phyloP scores from a whole-genome alignment of 805 yeast species.

The Saturnispora serradocipensis region DNA sequence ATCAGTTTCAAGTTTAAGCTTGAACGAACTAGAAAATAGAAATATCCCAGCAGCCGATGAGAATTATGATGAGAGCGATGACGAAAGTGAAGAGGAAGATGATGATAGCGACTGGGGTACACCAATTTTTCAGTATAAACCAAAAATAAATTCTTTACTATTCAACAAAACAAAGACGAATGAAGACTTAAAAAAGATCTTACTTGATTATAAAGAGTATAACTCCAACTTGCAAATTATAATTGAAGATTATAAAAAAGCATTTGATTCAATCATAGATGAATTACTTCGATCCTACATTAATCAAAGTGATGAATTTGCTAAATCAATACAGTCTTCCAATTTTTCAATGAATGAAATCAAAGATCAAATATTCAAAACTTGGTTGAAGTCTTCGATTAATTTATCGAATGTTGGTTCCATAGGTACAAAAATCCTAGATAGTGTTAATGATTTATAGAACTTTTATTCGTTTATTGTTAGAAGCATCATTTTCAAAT shows the following conservation, averaged over 20 bases:
- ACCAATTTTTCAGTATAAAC: background rate
- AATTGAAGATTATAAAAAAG: background rate
- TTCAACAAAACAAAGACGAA: conserved; percentile 1
- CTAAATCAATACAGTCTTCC: background rate
- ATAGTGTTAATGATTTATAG: conserved; percentile 1
- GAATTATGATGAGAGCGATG: conserved; percentile 3
- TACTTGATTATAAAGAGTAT: background rate
- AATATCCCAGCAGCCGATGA: conserved; percentile 8
- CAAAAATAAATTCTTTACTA: conserved; percentile 1
- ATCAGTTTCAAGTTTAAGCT: conserved; percentile 9
- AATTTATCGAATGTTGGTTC: background rate
- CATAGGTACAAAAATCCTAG: background rate
- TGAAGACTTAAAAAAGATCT: background rate
- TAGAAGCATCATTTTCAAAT: background rate
- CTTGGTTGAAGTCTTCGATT: background rate
- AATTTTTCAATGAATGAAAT: background rate
- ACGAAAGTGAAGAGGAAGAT: background rate
- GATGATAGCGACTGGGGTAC: background rate
- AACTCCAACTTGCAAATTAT: background rate
- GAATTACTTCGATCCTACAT: background rate
- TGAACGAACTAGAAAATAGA: background rate
- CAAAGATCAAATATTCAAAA: background rate
- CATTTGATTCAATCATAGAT: conserved; percentile 2
- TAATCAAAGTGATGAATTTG: background rate
- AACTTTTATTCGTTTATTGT: background rate